Conservation (phyloP, 2,329 filamentous ascomycete species). For the Daldinia sp. region DNA sequence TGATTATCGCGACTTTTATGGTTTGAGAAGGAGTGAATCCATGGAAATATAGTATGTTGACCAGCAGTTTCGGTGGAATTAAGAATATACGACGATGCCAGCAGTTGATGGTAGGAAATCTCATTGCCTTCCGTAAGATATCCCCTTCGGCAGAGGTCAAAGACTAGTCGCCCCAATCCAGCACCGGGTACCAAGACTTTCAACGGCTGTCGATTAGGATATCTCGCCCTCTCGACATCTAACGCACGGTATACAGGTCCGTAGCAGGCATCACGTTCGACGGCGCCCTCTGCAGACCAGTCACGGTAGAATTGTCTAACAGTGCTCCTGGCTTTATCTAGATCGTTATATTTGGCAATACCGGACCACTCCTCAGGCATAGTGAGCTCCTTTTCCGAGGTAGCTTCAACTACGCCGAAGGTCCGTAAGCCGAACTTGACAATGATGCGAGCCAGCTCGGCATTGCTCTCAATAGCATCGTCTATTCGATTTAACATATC, state of each 20-base stretch:
- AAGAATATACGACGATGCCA: slow-evolving; percentile 82
- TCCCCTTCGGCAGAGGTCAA: slow-evolving; percentile 81
- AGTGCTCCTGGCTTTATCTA: slow-evolving; percentile 93
- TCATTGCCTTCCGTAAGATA: slow-evolving; percentile 89
- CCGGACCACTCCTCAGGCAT: slow-evolving; percentile 76
- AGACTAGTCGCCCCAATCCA: slow-evolving; percentile 87
- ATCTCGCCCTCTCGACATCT: slow-evolving; percentile 58
- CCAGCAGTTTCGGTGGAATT: slow-evolving; percentile 72
- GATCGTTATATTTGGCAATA: slow-evolving; percentile 77
- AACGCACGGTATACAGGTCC: slow-evolving; percentile 78
- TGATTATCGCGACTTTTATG: slow-evolving; percentile 80
- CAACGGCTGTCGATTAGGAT: slow-evolving; percentile 56
- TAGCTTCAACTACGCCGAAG: slow-evolving; percentile 65
- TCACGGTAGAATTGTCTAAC: slow-evolving; percentile 95
- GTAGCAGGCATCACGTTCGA: slow-evolving; percentile 83
- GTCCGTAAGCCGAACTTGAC: slow-evolving; percentile 75
- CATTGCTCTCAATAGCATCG: slow-evolving; percentile 88
- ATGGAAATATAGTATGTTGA: slow-evolving; percentile 83
- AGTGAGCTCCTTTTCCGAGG: slow-evolving; percentile 55
- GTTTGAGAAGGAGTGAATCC: slow-evolving; percentile 90
- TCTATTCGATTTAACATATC: slow-evolving; percentile 84
- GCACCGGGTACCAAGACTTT: slow-evolving; percentile 89
- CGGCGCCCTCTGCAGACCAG: slow-evolving; percentile 83
- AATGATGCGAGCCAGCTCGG: slow-evolving; percentile 83
- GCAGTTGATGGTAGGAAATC: slow-evolving; percentile 96